phyloP scores from a whole-genome alignment of 257 asterid genomes.

The Solanum etuberosum region DNA sequence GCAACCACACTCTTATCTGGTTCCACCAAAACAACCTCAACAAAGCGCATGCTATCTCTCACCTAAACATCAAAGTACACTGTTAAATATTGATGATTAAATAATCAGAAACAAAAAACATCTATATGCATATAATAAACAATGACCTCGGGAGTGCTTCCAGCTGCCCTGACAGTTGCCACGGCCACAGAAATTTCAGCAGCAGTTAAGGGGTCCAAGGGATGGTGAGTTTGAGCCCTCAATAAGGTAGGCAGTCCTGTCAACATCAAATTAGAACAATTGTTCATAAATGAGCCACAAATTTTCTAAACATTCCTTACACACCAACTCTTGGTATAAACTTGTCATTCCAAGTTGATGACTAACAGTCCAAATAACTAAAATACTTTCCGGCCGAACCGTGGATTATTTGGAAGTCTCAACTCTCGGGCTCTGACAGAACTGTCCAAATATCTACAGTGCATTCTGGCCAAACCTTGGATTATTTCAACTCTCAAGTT shows the following conservation, averaged over 20 bases:
- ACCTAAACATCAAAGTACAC: constrained; percentile 2
- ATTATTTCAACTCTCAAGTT: neutral
- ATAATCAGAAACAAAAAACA: neutral
- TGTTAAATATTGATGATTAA: neutral
- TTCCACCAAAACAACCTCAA: constrained; percentile 19
- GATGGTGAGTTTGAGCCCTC: constrained; percentile 23
- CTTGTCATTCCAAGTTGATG: neutral
- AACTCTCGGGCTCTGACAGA: neutral
- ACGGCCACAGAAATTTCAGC: constrained; percentile 19
- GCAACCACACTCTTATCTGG: constrained; percentile 20
- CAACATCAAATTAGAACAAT: neutral
- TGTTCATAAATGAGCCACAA: neutral
- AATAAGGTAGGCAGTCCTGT: constrained; percentile 5
- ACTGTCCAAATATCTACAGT: neutral
- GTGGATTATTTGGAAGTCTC: neutral
- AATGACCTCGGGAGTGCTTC: constrained; percentile 20
- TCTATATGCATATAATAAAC: neutral
- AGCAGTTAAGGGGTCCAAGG: constrained; percentile 19
- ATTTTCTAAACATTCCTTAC: neutral
- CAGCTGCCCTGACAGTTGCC: constrained; percentile 23
- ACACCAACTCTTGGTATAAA: neutral
- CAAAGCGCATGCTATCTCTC: constrained; percentile 27
- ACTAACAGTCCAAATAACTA: neutral
- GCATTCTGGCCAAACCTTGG: neutral
- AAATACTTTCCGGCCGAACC: neutral